Evolutionary conservation across 768 basidiomycete genomes (phyloP).

Genomic region (Pholiota molesta): DNA sequence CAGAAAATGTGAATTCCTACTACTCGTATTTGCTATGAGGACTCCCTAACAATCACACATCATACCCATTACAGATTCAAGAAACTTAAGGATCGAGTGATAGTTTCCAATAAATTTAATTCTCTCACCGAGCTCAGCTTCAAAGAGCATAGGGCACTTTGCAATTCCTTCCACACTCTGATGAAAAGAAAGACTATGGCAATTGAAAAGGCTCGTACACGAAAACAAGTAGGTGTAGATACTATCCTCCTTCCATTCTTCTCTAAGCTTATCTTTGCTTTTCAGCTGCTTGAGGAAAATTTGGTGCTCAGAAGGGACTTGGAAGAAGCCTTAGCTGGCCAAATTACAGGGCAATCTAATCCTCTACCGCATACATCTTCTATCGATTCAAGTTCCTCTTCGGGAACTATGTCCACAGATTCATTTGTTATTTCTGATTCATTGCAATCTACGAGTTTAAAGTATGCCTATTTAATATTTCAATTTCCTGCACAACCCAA

Average conservation of each 20-base stretch:
- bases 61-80: neutral
- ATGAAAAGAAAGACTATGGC: neutral
- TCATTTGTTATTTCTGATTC: no score
- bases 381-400: no score
- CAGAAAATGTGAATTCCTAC: neutral
- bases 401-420: no score
- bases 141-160: neutral
- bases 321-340: no score
- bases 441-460: no score
- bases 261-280: no score
- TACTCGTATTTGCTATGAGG: neutral
- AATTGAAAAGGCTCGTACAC: neutral
- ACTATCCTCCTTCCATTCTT: neutral
- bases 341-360: no score
- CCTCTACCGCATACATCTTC: no score
- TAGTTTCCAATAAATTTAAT: neutral
- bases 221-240: neutral
- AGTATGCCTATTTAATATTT: neutral
- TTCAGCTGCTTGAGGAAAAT: no score
- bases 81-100: neutral
- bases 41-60: neutral
- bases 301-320: no score
- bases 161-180: neutral
- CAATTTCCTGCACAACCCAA: neutral
- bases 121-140: neutral